phyloP scores from a whole-genome alignment of 164 flowering plant species.

The Annona squamosa region DNA sequence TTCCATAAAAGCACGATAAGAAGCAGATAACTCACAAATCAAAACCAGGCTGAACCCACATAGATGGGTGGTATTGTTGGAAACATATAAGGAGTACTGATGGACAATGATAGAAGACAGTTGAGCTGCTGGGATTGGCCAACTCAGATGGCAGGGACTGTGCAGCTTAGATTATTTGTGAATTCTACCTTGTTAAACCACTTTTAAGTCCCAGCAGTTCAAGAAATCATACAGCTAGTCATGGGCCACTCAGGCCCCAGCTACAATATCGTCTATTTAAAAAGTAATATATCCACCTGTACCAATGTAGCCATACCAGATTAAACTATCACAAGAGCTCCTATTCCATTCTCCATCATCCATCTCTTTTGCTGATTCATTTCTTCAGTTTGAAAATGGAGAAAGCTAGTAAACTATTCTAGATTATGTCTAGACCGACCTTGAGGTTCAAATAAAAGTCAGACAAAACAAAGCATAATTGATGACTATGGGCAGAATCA shows the following conservation, averaged over 20 bases:
- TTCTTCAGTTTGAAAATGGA: neutral
- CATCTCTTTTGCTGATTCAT: neutral
- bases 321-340: neutral
- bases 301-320: neutral
- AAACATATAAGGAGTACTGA: too few relatives aligned
- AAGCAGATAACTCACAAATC: neutral
- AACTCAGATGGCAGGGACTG: neutral
- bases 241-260: too few relatives aligned
- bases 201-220: too few relatives aligned
- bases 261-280: too few relatives aligned
- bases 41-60: neutral
- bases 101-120: neutral
- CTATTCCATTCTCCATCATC: neutral
- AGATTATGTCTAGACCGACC: neutral
- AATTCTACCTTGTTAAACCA: too few relatives aligned
- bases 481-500: too few relatives aligned
- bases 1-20: neutral
- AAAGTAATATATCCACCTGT: too few relatives aligned
- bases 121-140: neutral
- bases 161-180: neutral
- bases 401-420: neutral
- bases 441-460: neutral
- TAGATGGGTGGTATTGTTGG: neutral
- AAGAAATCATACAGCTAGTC: too few relatives aligned
- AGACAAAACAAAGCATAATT: too few relatives aligned